Percentiles rank a stretch among this genome's conserved stretches.
Evolutionary conservation across 352 stramenopile species (phyloP).

Genomic region (Phytopythium montanum): DNA sequence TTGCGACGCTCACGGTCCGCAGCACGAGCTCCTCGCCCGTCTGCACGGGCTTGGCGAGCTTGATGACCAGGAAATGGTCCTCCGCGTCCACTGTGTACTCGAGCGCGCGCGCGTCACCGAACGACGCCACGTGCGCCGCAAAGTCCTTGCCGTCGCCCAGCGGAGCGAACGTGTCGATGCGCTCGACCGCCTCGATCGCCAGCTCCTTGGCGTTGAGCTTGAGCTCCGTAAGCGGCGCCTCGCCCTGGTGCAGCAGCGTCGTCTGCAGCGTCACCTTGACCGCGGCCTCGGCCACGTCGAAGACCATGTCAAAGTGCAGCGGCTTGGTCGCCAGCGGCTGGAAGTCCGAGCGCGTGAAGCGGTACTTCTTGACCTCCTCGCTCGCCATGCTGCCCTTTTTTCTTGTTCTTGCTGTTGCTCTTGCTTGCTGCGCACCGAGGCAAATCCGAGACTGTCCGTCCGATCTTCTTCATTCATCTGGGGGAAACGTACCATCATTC

Average conservation of each 20-base stretch:
- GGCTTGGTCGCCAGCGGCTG: slow-evolving; percentile 57
- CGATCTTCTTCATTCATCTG: neutral
- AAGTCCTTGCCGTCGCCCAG: slow-evolving; percentile 43
- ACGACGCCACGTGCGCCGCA: slow-evolving; percentile 54
- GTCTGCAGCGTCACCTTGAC: slow-evolving; percentile 69
- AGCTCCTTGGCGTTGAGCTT: slow-evolving; percentile 80
- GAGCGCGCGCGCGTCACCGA: slow-evolving; percentile 34
- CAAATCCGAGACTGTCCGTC: neutral
- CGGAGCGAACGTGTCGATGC: slow-evolving; percentile 39
- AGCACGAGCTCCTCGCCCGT: slow-evolving; percentile 65
- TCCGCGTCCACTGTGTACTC: slow-evolving; percentile 55
- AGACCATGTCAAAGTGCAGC: slow-evolving; percentile 80
- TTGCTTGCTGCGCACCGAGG: neutral
- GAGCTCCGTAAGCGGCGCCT: slow-evolving; percentile 36
- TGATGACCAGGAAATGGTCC: slow-evolving; percentile 70
- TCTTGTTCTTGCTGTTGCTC: neutral
- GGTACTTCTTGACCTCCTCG: slow-evolving; percentile 47
- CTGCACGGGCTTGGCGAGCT: slow-evolving; percentile 46
- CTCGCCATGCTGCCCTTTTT: neutral
- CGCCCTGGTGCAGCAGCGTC: slow-evolving; percentile 50
- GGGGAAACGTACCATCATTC: neutral
- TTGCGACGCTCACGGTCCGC: slow-evolving; percentile 58
- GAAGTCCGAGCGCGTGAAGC: slow-evolving; percentile 70
- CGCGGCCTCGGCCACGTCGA: slow-evolving; percentile 61
- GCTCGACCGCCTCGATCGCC: slow-evolving; percentile 56